A percentile compares a stretch with the other conserved stretches of the same genome.
These are phyloP conservation scores for Wickerhamomyces chaumierensis DNA, from an alignment of 805 yeast genomes.

Conservation along the genomic window DNA sequence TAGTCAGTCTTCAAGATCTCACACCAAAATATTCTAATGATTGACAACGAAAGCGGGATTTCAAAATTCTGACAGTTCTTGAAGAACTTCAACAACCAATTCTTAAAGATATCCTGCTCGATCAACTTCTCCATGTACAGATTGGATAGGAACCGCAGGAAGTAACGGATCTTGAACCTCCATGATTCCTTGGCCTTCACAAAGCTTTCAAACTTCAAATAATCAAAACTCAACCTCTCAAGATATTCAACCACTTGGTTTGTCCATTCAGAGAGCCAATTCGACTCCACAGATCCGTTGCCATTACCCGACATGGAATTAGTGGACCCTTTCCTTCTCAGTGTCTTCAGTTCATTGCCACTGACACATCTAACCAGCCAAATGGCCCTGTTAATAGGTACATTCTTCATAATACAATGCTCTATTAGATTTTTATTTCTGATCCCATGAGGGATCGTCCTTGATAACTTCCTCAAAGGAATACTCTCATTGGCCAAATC, in stretches of 20 bases:
- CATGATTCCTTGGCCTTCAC: conserved; percentile 29
- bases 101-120: conserved; percentile 48
- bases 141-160: conserved; percentile 47
- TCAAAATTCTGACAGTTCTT: conserved; percentile 27
- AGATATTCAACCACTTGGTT: conserved; percentile 60
- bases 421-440: conserved; percentile 65
- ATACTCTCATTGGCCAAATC: conserved; percentile 62
- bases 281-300: conserved; percentile 28
- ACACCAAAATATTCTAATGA: conserved; percentile 62
- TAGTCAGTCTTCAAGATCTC: conserved; percentile 46
- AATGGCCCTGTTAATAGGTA: conserved; percentile 73
- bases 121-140: conserved; percentile 60
- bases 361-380: conserved; percentile 90
- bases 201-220: conserved; percentile 22
- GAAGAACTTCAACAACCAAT: conserved; percentile 51
- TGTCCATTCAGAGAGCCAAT: conserved; percentile 86
- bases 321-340: conserved; percentile 36
- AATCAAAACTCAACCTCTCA: conserved; percentile 22
- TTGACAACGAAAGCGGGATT: conserved; percentile 36
- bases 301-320: background rate
- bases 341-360: conserved; percentile 57
- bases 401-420: conserved; percentile 50
- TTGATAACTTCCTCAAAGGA: conserved; percentile 56
- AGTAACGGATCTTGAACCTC: conserved; percentile 46
- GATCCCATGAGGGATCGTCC: conserved; percentile 86